Percentiles rank a stretch among this genome's conserved stretches.
Evolutionary conservation across 2,329 filamentous ascomycete species (phyloP).

Genomic region (Alternaria gansuensis): DNA sequence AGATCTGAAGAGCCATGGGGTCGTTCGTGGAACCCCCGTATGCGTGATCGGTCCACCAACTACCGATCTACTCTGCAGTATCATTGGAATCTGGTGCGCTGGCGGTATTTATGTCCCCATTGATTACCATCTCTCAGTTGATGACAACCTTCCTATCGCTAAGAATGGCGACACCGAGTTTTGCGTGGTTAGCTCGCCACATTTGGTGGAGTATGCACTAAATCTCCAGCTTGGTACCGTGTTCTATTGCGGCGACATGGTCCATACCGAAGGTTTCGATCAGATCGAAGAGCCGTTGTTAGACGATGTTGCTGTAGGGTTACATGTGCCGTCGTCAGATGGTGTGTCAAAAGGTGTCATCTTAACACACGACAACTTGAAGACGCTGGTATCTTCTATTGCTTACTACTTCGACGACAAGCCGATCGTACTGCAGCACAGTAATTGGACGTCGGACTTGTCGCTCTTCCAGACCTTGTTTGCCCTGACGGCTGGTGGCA

Average conservation of each 20-base stretch:
- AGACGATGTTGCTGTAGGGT: slow-evolving; percentile 21
- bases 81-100: slow-evolving; percentile 10
- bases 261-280: background rate
- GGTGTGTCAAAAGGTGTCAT: slow-evolving; percentile 1
- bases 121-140: background rate
- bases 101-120: slow-evolving; percentile 1
- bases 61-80: slow-evolving; percentile 1
- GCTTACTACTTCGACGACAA: slow-evolving; percentile 3
- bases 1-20: background rate
- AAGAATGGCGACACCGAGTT: background rate
- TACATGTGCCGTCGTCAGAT: slow-evolving; percentile 5
- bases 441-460: background rate
- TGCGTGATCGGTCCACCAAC: slow-evolving; percentile 15
- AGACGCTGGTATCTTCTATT: background rate
- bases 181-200: slow-evolving; percentile 6
- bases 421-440: slow-evolving; percentile 2
- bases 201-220: background rate
- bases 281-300: slow-evolving; percentile 16
- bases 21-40: slow-evolving; percentile 5
- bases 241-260: slow-evolving; percentile 6
- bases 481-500: slow-evolving; percentile 5
- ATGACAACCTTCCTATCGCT: background rate
- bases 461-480: slow-evolving; percentile 9
- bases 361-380: slow-evolving; percentile 6
- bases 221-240: background rate